A percentile compares a stretch with the other conserved stretches of the same genome.
phyloP scores from a whole-genome alignment of 495 filamentous ascomycete genomes.

The Hamigera avellanea region DNA sequence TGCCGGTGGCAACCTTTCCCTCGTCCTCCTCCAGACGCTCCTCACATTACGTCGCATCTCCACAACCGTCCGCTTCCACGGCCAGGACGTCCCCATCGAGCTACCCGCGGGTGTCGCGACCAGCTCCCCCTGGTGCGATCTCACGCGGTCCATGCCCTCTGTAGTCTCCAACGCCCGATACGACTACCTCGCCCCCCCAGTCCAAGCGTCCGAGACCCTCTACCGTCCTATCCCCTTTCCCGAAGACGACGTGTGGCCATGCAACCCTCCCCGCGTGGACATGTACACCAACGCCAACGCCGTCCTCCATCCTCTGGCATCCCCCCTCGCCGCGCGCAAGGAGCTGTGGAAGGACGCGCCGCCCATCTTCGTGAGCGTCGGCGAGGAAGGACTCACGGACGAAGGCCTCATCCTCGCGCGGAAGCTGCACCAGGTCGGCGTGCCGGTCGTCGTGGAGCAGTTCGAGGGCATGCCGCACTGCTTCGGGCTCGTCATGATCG shows the following conservation, averaged over 20 bases:
- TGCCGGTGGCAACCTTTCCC: slow-evolving; percentile 68
- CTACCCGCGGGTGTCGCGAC: slow-evolving; percentile 60
- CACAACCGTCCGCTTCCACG: slow-evolving; percentile 51
- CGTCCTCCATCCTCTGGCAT: slow-evolving; percentile 64
- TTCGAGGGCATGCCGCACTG: slow-evolving; percentile 89
- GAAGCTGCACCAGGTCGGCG: slow-evolving; percentile 47
- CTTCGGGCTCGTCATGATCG: slow-evolving; percentile 55
- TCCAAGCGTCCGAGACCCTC: slow-evolving; percentile 17
- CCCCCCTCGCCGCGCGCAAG: slow-evolving; percentile 46
- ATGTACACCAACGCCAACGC: slow-evolving; percentile 54
- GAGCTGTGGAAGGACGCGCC: slow-evolving; percentile 53
- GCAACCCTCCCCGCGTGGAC: slow-evolving; percentile 52
- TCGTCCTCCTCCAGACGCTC: slow-evolving; percentile 62
- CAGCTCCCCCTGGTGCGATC: slow-evolving; percentile 66
- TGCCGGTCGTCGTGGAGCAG: slow-evolving; percentile 55
- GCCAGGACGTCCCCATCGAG: slow-evolving; percentile 43
- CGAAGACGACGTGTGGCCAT: slow-evolving; percentile 58
- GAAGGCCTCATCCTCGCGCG: slow-evolving; percentile 53
- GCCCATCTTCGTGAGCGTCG: slow-evolving; percentile 63
- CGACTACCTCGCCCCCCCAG: slow-evolving; percentile 60
- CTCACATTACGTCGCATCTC: slow-evolving; percentile 53
- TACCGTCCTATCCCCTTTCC: slow-evolving; percentile 24
- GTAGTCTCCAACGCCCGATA: slow-evolving; percentile 46
- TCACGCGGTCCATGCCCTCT: slow-evolving; percentile 64
- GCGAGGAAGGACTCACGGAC: slow-evolving; percentile 71